These are phyloP conservation scores for Linum trigynum DNA, from an alignment of 345 rosid genomes.

Conservation along the genomic window DNA sequence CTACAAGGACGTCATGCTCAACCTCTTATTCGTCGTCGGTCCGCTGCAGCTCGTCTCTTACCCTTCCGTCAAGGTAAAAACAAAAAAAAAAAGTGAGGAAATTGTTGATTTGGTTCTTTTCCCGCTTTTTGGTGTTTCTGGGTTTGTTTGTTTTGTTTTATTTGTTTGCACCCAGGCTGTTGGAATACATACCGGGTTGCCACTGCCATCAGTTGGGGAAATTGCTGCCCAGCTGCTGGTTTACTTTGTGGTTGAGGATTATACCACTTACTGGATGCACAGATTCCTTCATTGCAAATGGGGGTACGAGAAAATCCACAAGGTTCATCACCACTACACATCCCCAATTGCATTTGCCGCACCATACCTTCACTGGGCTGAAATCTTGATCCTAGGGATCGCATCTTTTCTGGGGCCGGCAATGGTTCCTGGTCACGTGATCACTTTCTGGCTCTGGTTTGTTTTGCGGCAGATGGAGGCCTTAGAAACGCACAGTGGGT, in stretches of 20 bases:
- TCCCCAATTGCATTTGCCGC: constrained; percentile 20
- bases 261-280: constrained; percentile 18
- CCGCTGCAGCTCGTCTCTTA: constrained; percentile 19
- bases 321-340: constrained; percentile 20
- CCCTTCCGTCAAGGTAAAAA: constrained; percentile 17
- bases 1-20: constrained; percentile 12
- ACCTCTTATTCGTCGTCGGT: constrained; percentile 9
- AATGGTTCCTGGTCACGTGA: constrained; percentile 19
- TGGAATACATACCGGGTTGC: constrained; percentile 18
- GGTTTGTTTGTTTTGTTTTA: not conserved
- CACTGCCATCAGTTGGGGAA: constrained; percentile 14
- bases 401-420: constrained; percentile 27
- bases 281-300: constrained; percentile 19
- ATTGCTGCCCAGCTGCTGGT: constrained; percentile 14
- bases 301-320: constrained; percentile 24
- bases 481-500: constrained; percentile 21
- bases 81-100: too few relatives aligned
- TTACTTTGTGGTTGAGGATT: constrained; percentile 18
- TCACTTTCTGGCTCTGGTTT: constrained; percentile 23
- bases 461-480: constrained; percentile 21
- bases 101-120: not conserved
- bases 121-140: too few relatives aligned
- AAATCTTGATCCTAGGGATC: constrained; percentile 17
- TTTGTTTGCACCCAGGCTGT: constrained; percentile 8
- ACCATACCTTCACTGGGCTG: constrained; percentile 26